Evolutionary conservation across 2,329 filamentous ascomycete species (phyloP), one percentile per base, ranked within the genome.

Genomic region (Aspergillus sp.): DNA sequence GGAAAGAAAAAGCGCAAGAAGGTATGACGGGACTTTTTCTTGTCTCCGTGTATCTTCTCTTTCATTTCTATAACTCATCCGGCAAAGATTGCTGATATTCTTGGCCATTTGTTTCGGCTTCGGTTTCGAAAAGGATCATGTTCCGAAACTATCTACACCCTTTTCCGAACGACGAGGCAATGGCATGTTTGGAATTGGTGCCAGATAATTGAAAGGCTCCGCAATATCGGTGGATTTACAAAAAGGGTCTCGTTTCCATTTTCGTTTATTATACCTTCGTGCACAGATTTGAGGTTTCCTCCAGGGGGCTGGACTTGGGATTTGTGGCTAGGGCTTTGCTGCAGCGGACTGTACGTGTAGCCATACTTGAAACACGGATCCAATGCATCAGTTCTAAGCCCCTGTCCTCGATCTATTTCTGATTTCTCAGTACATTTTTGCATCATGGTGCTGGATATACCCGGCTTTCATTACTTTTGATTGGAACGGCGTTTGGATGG

Each of bases 371-470:
- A 9, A 22, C 41, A 27, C 15, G 15, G 37, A 39, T 39, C 37
- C 37, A 39, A 39, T 39, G 37, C 37, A 39, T 20, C 37, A 39
- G 37, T 39, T 39, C 15, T 39, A 12, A 19, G 15, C 37, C 23
- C 41, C 15, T 7, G n/a, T 17, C 41, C 41, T 43, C 46, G 53
- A 39, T 53, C 44, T 45, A 53, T 46, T 52, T 54, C 61, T 61
- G 17, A 7, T 19, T 39, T 39, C 37, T 39, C 37, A 22, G 59
- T 66, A 67, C 63, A 67, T 68, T 66, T 39, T 70, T 72, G 69
- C 69, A 72, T 72, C 60, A 66, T 62, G 69, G 69, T 71, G 68
- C 69, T 70, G 69, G 69, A 72, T 72, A 72, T 72, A 72, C 69
- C 69, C 69, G 68, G 68, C 67, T 72, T 68, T 59, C 37, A 30